Base-by-base conservation (phyloP, 371 early-diverging fungal species). In the Cokeromyces recurvatus region DNA sequence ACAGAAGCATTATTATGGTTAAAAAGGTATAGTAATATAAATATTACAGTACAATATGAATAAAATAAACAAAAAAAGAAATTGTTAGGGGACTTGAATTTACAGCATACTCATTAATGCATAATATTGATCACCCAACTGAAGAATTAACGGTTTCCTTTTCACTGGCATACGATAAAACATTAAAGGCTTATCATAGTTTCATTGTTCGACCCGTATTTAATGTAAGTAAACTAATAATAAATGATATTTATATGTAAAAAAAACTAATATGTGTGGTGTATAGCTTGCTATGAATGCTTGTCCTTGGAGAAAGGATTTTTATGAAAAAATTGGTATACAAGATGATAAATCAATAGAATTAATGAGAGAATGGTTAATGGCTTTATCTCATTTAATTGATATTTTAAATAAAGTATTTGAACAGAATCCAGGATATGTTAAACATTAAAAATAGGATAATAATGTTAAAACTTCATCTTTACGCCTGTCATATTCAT, bases 1-100 rank as follows among this genome's bases (percentile, higher is more conserved):
- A 89, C 94, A 14, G 90, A 92, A 60, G 94, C 91, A 4, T 77
- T 97, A 17, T 69, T 97, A 53, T 97, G 97, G 97, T 75, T 97
- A 41, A 89, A 86, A 55, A 80, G 93, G 87, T 85, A 20, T 38
- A 10, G 29, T 25, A 38, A 4, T 21, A 39, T 21, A 7, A 10
- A 10, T 31, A 29, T 20, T 24, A 27, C 17, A 23, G 22, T 25
- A 21, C n/a, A 10, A 36, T 32, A 3, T 10, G n/a, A 14, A 31
- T 38, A 85, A n/a, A n/a, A n/a, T n/a, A n/a, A n/a, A n/a, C n/a
- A n/a, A n/a, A n/a, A n/a, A n/a, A n/a, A n/a, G n/a, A n/a, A n/a
- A n/a, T n/a, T n/a, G n/a, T n/a, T n/a, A n/a, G 89, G 45, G 95
- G 92, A 11, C 78, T 97, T 36, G 90, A 91, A 53, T 92, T 97